These are phyloP conservation scores for Stagonosporopsis tanaceti DNA, from an alignment of 2,329 filamentous ascomycete species.

Conservation along the genomic window DNA sequence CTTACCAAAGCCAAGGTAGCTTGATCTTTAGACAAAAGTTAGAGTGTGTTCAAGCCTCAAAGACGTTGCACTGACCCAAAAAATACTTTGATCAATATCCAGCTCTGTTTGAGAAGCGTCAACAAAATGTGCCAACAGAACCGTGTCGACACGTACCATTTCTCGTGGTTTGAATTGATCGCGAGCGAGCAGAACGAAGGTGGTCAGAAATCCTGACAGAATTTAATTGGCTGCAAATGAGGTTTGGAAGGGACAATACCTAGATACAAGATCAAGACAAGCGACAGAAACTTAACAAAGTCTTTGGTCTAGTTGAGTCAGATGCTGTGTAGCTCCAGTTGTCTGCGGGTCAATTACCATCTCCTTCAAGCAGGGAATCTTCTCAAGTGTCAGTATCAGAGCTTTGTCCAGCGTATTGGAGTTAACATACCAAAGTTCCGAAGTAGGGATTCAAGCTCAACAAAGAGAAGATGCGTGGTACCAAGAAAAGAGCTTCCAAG, in stretches of 20 bases:
- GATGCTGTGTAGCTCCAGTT: slow-evolving; percentile 1
- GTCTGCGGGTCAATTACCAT: slow-evolving; percentile 66
- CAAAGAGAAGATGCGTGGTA: slow-evolving; percentile 85
- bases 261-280: slow-evolving; percentile 82
- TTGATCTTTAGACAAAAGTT: slow-evolving; percentile 55
- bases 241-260: slow-evolving; percentile 52
- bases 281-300: slow-evolving; percentile 81
- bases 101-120: slow-evolving; percentile 55
- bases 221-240: not conserved
- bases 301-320: slow-evolving; percentile 70
- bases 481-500: slow-evolving; percentile 86
- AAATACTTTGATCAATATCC: slow-evolving; percentile 81
- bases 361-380: slow-evolving; percentile 88
- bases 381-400: slow-evolving; percentile 11
- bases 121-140: slow-evolving; percentile 9
- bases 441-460: slow-evolving; percentile 89
- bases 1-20: slow-evolving; percentile 74
- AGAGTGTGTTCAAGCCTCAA: slow-evolving; percentile 2
- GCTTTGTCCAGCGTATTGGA: too few species aligned
- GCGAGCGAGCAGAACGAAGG: slow-evolving; percentile 79
- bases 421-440: slow-evolving; percentile 69
- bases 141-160: slow-evolving; percentile 58
- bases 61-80: slow-evolving; percentile 63
- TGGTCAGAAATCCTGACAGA: slow-evolving; percentile 77
- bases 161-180: slow-evolving; percentile 69